Evolutionary conservation across 305 asterid species (phyloP).

Genomic region (Ilex paraguariensis): DNA sequence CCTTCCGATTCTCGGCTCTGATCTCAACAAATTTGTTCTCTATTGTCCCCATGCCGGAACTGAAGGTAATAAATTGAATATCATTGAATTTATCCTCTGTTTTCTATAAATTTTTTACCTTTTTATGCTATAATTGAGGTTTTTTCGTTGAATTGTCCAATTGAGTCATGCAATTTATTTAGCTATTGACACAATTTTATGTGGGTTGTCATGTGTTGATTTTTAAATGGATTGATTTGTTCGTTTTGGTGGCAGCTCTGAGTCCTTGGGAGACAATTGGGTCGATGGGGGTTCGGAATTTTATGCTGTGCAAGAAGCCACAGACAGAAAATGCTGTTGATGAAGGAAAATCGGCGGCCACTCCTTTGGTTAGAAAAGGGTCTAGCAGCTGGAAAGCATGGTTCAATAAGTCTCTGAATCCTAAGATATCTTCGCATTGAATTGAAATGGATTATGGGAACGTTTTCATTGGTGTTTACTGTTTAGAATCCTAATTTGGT

Average conservation of each 20-base stretch:
- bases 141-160: too few species aligned
- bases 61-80: slow-evolving; percentile 46
- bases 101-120: background rate
- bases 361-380: slow-evolving; percentile 45
- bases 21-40: slow-evolving; percentile 59
- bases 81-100: background rate
- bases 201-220: background rate
- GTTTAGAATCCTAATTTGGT: too few species aligned
- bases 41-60: slow-evolving; percentile 68
- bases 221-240: background rate
- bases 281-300: slow-evolving; percentile 71
- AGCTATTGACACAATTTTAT: background rate
- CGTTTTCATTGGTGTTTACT: too few species aligned
- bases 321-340: slow-evolving; percentile 30
- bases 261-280: slow-evolving; percentile 90
- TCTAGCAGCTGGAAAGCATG: slow-evolving; percentile 71
- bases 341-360: slow-evolving; percentile 22
- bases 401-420: slow-evolving; percentile 59
- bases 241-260: slow-evolving; percentile 40
- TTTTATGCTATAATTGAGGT: background rate
- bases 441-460: background rate
- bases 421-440: slow-evolving; percentile 71
- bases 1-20: slow-evolving; percentile 80
- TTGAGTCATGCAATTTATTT: too few species aligned
- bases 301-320: slow-evolving; percentile 89